These are phyloP conservation scores for Tuber magnatum DNA, from an alignment of 495 filamentous ascomycete genomes.

Conservation along the genomic window DNA sequence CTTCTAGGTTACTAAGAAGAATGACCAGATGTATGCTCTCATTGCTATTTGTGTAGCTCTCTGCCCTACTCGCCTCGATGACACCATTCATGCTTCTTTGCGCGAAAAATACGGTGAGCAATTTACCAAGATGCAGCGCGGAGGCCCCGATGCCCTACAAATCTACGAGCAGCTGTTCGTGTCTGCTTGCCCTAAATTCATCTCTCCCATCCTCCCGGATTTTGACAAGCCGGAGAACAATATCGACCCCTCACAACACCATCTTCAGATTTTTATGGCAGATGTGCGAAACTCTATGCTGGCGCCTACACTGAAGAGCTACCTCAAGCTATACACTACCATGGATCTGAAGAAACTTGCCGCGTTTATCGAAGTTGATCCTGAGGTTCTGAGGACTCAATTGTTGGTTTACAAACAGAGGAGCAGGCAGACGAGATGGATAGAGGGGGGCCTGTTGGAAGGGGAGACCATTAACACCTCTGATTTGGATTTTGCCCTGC, in stretches of 20 bases:
- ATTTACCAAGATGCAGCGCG: constrained; percentile 87
- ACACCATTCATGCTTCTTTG: constrained; percentile 96
- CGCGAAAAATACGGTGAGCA: constrained; percentile 98
- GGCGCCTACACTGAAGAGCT: constrained; percentile 90
- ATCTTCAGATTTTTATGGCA: constrained; percentile 95
- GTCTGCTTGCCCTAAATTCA: constrained; percentile 95
- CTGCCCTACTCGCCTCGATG: constrained; percentile 90
- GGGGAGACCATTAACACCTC: constrained; percentile 84
- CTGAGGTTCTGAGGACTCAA: constrained; percentile 83
- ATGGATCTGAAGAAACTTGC: constrained; percentile 98
- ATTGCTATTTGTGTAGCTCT: constrained; percentile 98
- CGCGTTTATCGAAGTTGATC: constrained; percentile 88
- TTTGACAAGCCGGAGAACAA: constrained; percentile 92
- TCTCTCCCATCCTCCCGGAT: constrained; percentile 92
- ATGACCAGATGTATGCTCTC: constrained; percentile 98
- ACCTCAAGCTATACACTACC: constrained; percentile 97
- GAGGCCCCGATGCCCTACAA: constrained; percentile 86
- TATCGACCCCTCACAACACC: constrained; percentile 94
- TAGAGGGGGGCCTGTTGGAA: constrained; percentile 79
- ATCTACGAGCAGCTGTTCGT: constrained; percentile 97
- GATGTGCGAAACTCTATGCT: constrained; percentile 96
- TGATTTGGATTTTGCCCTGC: constrained; percentile 93
- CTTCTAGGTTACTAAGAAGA: constrained; percentile 84
- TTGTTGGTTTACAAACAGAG: constrained; percentile 96
- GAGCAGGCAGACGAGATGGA: constrained; percentile 91